A percentile compares a stretch with the other conserved stretches of the same genome.
Evolutionary conservation across 2,329 filamentous ascomycete species (phyloP).

Genomic region (Pseudocercospora pini-densiflorae): DNA sequence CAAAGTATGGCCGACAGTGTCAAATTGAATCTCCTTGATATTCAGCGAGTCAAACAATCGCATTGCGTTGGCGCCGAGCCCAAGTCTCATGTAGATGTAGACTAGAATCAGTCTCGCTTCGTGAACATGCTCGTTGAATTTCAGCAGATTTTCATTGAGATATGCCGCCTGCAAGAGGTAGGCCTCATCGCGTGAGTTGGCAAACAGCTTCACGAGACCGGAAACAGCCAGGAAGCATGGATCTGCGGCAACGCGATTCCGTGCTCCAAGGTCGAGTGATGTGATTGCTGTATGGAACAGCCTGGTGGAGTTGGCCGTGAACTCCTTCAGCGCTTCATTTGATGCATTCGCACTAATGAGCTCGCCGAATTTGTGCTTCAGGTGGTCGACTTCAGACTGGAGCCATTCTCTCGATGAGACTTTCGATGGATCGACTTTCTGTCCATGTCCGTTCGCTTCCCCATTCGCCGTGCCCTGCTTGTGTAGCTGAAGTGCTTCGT

Average conservation of each 20-base stretch:
- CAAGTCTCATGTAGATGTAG: slow-evolving; percentile 41
- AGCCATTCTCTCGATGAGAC: slow-evolving; percentile 30
- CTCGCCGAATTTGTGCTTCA: slow-evolving; percentile 32
- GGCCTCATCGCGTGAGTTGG: slow-evolving; percentile 21
- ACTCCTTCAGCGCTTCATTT: slow-evolving; percentile 25
- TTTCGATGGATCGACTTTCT: not conserved
- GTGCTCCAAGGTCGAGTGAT: slow-evolving; percentile 20
- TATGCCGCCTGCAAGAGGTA: slow-evolving; percentile 39
- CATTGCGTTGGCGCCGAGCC: slow-evolving; percentile 39
- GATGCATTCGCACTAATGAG: slow-evolving; percentile 20
- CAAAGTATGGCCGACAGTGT: slow-evolving; percentile 42
- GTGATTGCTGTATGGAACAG: slow-evolving; percentile 33
- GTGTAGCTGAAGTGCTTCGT: slow-evolving; percentile 30
- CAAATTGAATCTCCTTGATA: slow-evolving; percentile 44
- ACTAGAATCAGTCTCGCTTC: slow-evolving; percentile 41
- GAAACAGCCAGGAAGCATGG: slow-evolving; percentile 41
- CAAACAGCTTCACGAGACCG: slow-evolving; percentile 36
- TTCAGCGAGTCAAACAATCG: slow-evolving; percentile 37
- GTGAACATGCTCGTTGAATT: slow-evolving; percentile 35
- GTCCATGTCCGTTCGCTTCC: not conserved
- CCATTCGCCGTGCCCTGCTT: slow-evolving; percentile 15
- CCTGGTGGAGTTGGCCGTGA: slow-evolving; percentile 32
- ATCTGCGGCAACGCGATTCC: slow-evolving; percentile 32
- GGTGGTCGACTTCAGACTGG: slow-evolving; percentile 25
- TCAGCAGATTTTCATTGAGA: slow-evolving; percentile 36